Conservation (phyloP, 106 monocot species). For the Iris macrosiphon region DNA sequence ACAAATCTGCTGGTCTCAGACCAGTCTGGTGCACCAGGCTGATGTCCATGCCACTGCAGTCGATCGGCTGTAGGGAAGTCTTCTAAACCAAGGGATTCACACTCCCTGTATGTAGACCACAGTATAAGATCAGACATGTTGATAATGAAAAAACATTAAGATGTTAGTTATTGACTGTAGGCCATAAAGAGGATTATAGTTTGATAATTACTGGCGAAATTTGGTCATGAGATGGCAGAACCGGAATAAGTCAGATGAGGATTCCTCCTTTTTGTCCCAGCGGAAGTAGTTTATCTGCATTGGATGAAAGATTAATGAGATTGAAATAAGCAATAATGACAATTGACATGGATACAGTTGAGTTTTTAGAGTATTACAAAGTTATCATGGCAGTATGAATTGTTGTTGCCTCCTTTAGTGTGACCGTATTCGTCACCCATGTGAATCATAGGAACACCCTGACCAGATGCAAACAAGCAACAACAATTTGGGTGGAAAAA, state of each 20-base stretch:
- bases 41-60: conserved; percentile 84
- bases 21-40: conserved; percentile 60
- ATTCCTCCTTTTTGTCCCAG: conserved; percentile 80
- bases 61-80: conserved; percentile 66
- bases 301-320: not conserved
- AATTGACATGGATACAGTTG: not conserved
- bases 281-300: conserved; percentile 78
- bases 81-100: conserved; percentile 61
- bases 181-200: too few relatives aligned
- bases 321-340: not conserved
- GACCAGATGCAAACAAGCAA: too few relatives aligned
- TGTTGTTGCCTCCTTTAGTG: conserved; percentile 92
- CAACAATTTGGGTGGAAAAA: too few relatives aligned
- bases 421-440: conserved; percentile 99
- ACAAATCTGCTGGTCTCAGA: conserved; percentile 77
- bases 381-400: conserved; percentile 91
- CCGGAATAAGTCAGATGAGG: conserved; percentile 48
- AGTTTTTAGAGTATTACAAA: conserved; percentile 26
- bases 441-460: conserved; percentile 94
- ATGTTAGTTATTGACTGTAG: not conserved
- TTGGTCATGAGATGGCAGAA: conserved; percentile 73
- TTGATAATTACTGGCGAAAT: conserved; percentile 45
- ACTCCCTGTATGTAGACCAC: conserved; percentile 42
- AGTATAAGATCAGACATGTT: not conserved
- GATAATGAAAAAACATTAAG: not conserved